phyloP scores from a whole-genome alignment of 345 rosid genomes.

The Eucalyptus decipiens region DNA sequence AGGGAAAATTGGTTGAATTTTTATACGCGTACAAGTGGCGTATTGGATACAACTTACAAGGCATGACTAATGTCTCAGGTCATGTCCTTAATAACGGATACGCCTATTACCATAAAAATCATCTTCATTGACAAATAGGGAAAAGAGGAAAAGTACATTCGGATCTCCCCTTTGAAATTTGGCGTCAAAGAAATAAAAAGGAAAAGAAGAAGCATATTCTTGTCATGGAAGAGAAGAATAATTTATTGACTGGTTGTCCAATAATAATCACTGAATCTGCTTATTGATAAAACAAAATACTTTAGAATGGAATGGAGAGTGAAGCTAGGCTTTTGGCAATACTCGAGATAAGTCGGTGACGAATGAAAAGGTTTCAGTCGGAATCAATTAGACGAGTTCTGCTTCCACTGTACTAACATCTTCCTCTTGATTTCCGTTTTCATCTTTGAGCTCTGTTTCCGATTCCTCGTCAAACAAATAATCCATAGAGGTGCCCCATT shows the following conservation, averaged over 20 bases:
- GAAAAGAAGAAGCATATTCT: background rate
- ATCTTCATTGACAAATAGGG: background rate
- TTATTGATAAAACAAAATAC: background rate
- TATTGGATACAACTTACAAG: too few species aligned
- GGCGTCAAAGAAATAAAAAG: background rate
- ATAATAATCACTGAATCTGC: too few species aligned
- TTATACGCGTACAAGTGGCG: background rate
- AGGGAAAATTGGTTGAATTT: too few species aligned
- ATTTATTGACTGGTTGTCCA: too few species aligned
- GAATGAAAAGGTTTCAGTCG: background rate
- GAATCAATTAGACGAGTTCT: background rate
- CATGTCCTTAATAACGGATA: background rate
- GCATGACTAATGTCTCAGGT: background rate
- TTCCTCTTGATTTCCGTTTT: background rate
- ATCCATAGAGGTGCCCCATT: accelerated
- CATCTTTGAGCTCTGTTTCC: too few species aligned
- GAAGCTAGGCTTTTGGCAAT: background rate
- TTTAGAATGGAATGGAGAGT: background rate
- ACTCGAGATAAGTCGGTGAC: background rate
- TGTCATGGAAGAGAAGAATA: background rate
- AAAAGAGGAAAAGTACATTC: background rate
- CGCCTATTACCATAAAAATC: background rate
- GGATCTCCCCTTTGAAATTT: background rate
- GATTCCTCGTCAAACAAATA: accelerated
- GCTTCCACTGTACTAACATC: background rate